phyloP scores from a whole-genome alignment of 2,329 filamentous ascomycete species.

The Fusarium phyllophilum region DNA sequence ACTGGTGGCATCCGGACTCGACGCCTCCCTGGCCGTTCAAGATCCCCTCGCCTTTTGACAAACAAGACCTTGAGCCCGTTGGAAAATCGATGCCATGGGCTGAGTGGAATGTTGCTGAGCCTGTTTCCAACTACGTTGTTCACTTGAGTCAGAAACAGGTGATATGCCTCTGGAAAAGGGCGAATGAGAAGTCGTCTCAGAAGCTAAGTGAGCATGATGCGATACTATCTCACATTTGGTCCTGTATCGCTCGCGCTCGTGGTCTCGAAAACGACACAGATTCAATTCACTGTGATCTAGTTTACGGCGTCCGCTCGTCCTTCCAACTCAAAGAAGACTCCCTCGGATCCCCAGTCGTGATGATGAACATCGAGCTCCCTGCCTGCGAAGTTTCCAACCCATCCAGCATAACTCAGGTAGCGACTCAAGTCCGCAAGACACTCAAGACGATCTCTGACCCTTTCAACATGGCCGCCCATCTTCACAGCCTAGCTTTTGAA shows the following conservation, averaged over 20 bases:
- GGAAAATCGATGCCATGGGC: constrained; percentile 39
- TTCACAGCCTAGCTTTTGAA: constrained; percentile 37
- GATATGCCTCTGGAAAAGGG: constrained; percentile 3
- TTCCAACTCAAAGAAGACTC: constrained; percentile 24
- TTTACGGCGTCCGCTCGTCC: constrained; percentile 28
- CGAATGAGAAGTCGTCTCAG: background rate
- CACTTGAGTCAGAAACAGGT: constrained; percentile 34
- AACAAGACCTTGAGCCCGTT: background rate
- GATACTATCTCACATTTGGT: constrained; percentile 42
- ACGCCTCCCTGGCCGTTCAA: constrained; percentile 25
- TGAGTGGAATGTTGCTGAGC: constrained; percentile 34
- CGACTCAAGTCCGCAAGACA: constrained; percentile 26
- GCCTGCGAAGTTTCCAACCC: background rate
- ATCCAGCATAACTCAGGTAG: background rate
- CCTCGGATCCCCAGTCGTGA: constrained; percentile 38
- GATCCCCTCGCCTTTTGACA: constrained; percentile 11
- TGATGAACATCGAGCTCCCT: constrained; percentile 38
- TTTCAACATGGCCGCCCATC: constrained; percentile 18
- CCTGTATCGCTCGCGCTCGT: constrained; percentile 40
- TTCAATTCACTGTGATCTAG: constrained; percentile 37
- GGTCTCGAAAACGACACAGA: background rate
- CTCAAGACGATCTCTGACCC: constrained; percentile 7
- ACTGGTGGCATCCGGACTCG: constrained; percentile 37
- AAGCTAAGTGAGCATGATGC: constrained; percentile 40
- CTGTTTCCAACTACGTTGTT: constrained; percentile 39